Conservation (phyloP, 73 alveolate genomes). For the Loxodes magnus region DNA sequence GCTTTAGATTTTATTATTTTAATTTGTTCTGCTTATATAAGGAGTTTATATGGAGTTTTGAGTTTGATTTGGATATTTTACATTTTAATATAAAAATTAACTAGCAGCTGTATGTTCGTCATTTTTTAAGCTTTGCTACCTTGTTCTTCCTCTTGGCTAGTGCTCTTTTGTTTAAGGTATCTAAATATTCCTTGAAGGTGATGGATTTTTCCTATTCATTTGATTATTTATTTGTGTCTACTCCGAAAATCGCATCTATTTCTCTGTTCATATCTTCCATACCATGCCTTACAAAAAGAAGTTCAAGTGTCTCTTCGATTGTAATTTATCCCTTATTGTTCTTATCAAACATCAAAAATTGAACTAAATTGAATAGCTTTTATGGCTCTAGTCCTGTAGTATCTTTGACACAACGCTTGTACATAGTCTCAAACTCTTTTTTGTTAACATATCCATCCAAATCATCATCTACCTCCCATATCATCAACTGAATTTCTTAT, state of each 20-base stretch:
- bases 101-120: no score
- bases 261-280: conserved; percentile 53
- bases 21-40: no score
- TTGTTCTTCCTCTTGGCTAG: conserved; percentile 48
- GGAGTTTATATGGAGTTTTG: no score
- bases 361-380: conserved; percentile 88
- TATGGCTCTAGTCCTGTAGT: conserved; percentile 90
- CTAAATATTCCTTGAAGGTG: conserved; percentile 49
- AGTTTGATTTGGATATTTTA: no score
- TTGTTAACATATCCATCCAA: conserved; percentile 76
- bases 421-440: conserved; percentile 87
- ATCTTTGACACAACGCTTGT: conserved; percentile 79
- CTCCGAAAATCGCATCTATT: conserved; percentile 65
- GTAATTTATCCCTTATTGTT: conserved; percentile 60
- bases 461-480: conserved; percentile 93
- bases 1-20: no score
- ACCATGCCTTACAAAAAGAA: conserved; percentile 89
- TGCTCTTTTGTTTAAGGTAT: conserved; percentile 53
- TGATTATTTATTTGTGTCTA: conserved; percentile 32
- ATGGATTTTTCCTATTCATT: conserved; percentile 50
- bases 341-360: conserved; percentile 93
- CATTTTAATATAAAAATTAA: no score
- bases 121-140: no score
- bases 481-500: conserved; percentile 64
- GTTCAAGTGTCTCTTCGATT: conserved; percentile 94